A percentile compares a stretch with the other conserved stretches of the same genome.
phyloP scores from a whole-genome alignment of 176 grass and related monocot species.

The Cocos nucifera region DNA sequence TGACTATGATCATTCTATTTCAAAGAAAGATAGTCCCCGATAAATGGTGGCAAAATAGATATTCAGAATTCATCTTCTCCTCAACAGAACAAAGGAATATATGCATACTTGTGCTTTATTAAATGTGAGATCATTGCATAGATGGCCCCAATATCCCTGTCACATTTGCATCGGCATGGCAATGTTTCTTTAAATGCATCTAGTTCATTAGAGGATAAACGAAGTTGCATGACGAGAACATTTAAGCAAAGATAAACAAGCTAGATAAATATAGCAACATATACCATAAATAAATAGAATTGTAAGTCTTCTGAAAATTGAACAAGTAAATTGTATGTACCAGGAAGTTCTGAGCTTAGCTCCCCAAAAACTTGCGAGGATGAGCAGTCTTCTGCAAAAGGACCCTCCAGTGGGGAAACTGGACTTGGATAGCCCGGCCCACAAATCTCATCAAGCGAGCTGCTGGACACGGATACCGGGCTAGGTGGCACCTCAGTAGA shows the following conservation, averaged over 20 bases:
- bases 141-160: no score
- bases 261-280: background rate
- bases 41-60: no score
- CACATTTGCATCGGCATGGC: no score
- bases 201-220: no score
- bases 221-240: no score
- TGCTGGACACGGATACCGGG: slow-evolving; percentile 84
- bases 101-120: no score
- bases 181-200: no score
- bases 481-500: slow-evolving; percentile 94
- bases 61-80: no score
- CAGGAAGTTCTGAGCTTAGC: slow-evolving; percentile 21
- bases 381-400: slow-evolving; percentile 51
- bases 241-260: background rate
- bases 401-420: slow-evolving; percentile 66
- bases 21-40: no score
- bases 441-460: slow-evolving; percentile 62
- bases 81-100: no score
- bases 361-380: slow-evolving; percentile 32
- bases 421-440: slow-evolving; percentile 78
- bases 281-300: background rate
- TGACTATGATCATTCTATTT: no score
- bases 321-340: slow-evolving; percentile 24
- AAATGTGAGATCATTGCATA: no score
- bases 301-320: slow-evolving; percentile 1